phyloP scores from a whole-genome alignment of 2,329 filamentous ascomycete species.

The Penicillium brasilianum region DNA sequence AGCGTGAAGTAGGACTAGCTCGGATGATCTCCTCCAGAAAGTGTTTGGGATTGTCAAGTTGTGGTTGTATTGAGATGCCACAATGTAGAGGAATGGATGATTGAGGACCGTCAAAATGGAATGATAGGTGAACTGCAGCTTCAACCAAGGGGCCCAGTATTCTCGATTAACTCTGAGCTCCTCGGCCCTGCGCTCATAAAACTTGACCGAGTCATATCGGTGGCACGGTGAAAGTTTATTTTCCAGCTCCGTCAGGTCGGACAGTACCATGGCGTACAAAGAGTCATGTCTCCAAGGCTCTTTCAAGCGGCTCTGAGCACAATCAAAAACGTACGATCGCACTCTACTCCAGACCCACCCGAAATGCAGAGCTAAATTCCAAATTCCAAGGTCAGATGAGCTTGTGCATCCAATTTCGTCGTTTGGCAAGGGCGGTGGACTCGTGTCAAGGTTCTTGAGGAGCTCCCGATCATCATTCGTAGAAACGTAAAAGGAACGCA shows the following conservation, averaged over 20 bases:
- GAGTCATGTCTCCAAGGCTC: conserved; percentile 61
- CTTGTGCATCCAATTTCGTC: conserved; percentile 53
- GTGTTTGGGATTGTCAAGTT: conserved; percentile 60
- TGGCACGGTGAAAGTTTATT: conserved; percentile 54
- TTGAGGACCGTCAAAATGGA: conserved; percentile 58
- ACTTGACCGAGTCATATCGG: conserved; percentile 59
- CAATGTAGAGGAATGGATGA: conserved; percentile 60
- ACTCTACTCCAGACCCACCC: conserved; percentile 59
- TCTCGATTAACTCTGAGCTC: conserved; percentile 53
- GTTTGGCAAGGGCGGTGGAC: conserved; percentile 50
- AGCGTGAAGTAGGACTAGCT: conserved; percentile 57
- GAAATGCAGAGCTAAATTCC: conserved; percentile 57
- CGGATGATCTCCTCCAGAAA: conserved; percentile 59
- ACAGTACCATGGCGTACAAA: conserved; percentile 57
- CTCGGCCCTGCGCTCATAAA: conserved; percentile 56
- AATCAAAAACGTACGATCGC: conserved; percentile 54
- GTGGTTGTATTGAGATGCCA: conserved; percentile 58
- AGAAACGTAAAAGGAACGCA: conserved; percentile 44
- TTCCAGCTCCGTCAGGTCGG: conserved; percentile 59
- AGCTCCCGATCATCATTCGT: conserved; percentile 20
- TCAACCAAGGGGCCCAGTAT: conserved; percentile 60
- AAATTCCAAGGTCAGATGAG: conserved; percentile 54
- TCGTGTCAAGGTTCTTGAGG: conserved; percentile 37
- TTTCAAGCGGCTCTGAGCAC: conserved; percentile 53
- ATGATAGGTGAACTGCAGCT: conserved; percentile 60